Percentiles rank a stretch among this genome's conserved stretches.
phyloP scores from a whole-genome alignment of 805 yeast genomes.

The Barnettozyma vustinii region DNA sequence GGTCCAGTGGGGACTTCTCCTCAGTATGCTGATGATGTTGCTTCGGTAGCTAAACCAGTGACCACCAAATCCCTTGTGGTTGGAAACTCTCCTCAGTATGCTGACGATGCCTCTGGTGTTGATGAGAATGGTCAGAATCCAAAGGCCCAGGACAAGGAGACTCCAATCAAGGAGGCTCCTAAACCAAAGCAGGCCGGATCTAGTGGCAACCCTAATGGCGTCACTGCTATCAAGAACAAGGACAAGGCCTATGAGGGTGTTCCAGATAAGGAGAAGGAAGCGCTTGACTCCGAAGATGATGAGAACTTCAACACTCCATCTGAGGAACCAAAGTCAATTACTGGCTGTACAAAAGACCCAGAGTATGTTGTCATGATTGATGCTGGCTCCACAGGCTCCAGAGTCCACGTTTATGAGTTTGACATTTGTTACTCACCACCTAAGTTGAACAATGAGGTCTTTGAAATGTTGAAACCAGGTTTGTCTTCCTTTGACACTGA shows the following conservation, averaged over 20 bases:
- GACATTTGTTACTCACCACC: constrained; percentile 87
- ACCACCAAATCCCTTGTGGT: neutral
- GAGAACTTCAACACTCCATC: constrained; percentile 9
- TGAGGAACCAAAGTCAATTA: constrained; percentile 8
- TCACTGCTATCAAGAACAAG: constrained; percentile 24
- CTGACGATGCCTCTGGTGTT: constrained; percentile 15
- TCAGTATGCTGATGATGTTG: constrained; percentile 25
- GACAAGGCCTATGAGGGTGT: constrained; percentile 26
- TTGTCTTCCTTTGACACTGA: constrained; percentile 80
- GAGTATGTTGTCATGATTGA: constrained; percentile 91
- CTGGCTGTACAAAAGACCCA: constrained; percentile 36
- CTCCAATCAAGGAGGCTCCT: constrained; percentile 27
- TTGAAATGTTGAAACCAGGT: constrained; percentile 90
- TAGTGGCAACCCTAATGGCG: constrained; percentile 15
- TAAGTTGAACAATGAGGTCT: constrained; percentile 67
- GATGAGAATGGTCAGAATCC: constrained; percentile 19
- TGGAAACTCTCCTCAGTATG: constrained; percentile 21
- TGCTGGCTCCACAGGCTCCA: constrained; percentile 97
- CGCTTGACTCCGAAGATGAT: constrained; percentile 8
- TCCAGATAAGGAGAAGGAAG: constrained; percentile 20
- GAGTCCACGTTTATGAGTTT: constrained; percentile 91
- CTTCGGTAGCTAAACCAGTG: neutral
- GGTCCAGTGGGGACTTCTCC: constrained; percentile 16
- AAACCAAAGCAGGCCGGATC: constrained; percentile 17
- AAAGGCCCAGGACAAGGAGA: constrained; percentile 22